Percentiles rank a stretch among this genome's conserved stretches.
Conservation (phyloP, 2,329 filamentous ascomycete genomes). For the Ramularia collo-cygni region DNA sequence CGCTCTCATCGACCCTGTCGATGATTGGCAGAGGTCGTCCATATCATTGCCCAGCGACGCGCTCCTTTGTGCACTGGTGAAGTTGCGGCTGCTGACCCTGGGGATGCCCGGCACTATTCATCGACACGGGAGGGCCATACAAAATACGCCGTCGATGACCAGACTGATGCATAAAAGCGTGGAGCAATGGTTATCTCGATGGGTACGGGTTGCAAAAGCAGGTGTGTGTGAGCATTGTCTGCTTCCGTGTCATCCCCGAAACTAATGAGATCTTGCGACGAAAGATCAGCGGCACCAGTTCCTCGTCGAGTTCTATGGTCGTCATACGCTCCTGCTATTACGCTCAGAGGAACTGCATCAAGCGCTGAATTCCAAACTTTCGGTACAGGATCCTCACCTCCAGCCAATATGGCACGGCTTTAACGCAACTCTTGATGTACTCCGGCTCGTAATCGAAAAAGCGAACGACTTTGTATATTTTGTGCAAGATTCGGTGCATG, state of each 20-base stretch:
- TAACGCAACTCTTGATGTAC: conserved; percentile 29
- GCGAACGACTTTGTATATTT: conserved; percentile 31
- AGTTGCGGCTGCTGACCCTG: conserved; percentile 33
- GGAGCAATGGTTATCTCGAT: too few species aligned
- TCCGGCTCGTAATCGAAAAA: conserved; percentile 28
- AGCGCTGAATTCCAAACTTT: conserved; percentile 21
- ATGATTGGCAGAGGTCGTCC: conserved; percentile 31
- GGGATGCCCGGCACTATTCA: conserved; percentile 28
- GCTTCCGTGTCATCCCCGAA: too few species aligned
- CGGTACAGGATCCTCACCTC: too few species aligned
- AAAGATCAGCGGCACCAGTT: too few species aligned
- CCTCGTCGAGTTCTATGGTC: conserved; percentile 35
- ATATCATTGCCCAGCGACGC: conserved; percentile 31
- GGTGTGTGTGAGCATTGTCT: too few species aligned
- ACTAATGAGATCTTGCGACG: too few species aligned
- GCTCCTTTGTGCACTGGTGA: conserved; percentile 34
- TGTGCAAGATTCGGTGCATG: conserved; percentile 38
- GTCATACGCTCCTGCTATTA: conserved; percentile 33
- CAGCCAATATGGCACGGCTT: conserved; percentile 32
- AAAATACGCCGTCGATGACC: too few species aligned
- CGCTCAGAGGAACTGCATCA: conserved; percentile 34
- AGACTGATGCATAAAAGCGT: too few species aligned
- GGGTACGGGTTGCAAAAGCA: too few species aligned
- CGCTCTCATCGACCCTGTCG: conserved; percentile 32
- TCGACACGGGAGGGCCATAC: too few species aligned